phyloP scores from a whole-genome alignment of 1,284 basidiomycete genomes.

The Sporisorium exsertum region DNA sequence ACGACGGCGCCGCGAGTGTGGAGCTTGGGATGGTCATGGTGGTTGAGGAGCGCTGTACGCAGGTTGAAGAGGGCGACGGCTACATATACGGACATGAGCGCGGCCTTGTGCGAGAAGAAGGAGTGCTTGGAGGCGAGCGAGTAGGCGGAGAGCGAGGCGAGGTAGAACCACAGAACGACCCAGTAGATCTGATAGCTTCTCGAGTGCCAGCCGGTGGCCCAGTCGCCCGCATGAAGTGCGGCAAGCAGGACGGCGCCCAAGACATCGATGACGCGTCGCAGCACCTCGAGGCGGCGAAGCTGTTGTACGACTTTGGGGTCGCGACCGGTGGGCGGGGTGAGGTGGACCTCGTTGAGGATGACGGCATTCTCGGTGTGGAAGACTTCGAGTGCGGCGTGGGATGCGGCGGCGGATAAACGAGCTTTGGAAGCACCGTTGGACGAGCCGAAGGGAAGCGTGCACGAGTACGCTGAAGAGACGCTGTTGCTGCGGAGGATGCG shows the following conservation, averaged over 20 bases:
- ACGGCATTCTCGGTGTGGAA: constrained; percentile 67
- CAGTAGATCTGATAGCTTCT: constrained; percentile 42
- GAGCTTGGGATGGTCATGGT: constrained; percentile 21
- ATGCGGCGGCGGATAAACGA: constrained; percentile 15
- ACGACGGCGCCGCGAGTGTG: constrained; percentile 29
- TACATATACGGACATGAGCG: constrained; percentile 51
- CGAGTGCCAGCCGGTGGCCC: constrained; percentile 30
- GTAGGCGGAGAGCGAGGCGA: constrained; percentile 49
- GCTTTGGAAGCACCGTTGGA: constrained; percentile 16
- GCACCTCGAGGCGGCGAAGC: constrained; percentile 29
- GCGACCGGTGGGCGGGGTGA: constrained; percentile 44
- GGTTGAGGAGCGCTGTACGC: constrained; percentile 52
- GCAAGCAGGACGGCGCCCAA: constrained; percentile 43
- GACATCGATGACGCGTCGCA: constrained; percentile 53
- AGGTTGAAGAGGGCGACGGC: constrained; percentile 58
- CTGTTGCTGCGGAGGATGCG: constrained; percentile 38
- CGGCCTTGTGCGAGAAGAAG: constrained; percentile 62
- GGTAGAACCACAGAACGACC: constrained; percentile 56
- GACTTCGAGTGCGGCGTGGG: constrained; percentile 55
- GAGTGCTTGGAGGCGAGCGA: constrained; percentile 44
- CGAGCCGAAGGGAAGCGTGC: constrained; percentile 12
- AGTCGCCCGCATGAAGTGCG: constrained; percentile 43
- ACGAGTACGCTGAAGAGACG: constrained; percentile 20
- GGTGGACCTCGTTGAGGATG: constrained; percentile 65
- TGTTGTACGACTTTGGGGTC: constrained; percentile 9